Conservation (phyloP, 441 rosid species). For the Adansonia grandidieri region DNA sequence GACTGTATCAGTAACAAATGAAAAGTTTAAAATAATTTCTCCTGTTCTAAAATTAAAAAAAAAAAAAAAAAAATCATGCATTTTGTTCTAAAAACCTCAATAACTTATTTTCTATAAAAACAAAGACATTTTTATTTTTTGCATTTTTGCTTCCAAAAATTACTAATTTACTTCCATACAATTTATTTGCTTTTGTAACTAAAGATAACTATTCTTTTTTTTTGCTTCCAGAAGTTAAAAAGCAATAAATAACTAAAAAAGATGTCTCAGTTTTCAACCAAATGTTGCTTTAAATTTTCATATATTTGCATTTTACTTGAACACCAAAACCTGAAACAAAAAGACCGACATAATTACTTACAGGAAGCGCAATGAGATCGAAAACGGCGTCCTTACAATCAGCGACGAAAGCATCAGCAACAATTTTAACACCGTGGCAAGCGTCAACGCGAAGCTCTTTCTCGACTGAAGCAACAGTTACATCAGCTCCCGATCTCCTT, state of each 20-base stretch:
- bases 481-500: constrained; percentile 82
- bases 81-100: neutral
- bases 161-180: neutral
- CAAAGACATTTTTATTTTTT: too few relatives aligned
- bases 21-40: neutral
- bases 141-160: neutral
- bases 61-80: neutral
- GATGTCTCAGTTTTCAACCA: neutral
- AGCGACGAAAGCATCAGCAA: constrained; percentile 70
- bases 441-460: constrained; percentile 69
- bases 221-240: neutral
- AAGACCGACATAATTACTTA: constrained; percentile 28
- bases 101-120: too few relatives aligned
- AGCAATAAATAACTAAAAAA: neutral
- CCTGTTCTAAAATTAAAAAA: neutral
- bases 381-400: constrained; percentile 55
- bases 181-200: too few relatives aligned
- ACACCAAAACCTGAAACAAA: neutral
- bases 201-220: neutral
- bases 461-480: constrained; percentile 79
- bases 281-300: neutral
- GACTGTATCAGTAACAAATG: neutral
- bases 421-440: constrained; percentile 67
- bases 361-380: constrained; percentile 85
- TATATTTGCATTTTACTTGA: neutral